Evolutionary conservation across 306 rosid genomes (phyloP).

Genomic region (Carpinus viminea): DNA sequence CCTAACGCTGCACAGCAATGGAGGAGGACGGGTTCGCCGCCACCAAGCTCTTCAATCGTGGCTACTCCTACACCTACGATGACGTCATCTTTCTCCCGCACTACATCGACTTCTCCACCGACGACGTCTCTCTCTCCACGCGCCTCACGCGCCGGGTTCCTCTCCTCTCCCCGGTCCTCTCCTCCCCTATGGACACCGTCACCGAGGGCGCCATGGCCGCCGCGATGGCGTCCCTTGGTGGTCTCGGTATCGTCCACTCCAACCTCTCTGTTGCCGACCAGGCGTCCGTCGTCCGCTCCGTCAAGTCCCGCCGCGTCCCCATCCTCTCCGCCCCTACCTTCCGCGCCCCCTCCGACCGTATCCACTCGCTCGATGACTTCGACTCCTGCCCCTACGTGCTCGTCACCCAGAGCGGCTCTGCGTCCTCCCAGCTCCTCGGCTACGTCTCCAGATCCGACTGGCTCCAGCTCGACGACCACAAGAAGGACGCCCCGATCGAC

Average conservation of each 20-base stretch:
- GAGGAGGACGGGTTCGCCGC: conserved; percentile 80
- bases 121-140: conserved; percentile 58
- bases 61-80: conserved; percentile 89
- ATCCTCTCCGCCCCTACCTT: conserved; percentile 60
- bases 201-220: conserved; percentile 77
- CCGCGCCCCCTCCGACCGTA: conserved; percentile 40
- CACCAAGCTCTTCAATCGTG: conserved; percentile 67
- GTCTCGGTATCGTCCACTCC: conserved; percentile 66
- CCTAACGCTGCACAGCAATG: conserved; percentile 3
- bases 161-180: conserved; percentile 66
- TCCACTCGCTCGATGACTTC: conserved; percentile 48
- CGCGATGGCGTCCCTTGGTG: conserved; percentile 82
- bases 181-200: conserved; percentile 98
- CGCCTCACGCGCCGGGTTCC: conserved; percentile 57
- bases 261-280: conserved; percentile 51
- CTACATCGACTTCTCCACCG: conserved; percentile 86
- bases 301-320: conserved; percentile 76
- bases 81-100: conserved; percentile 91
- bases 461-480: conserved; percentile 26
- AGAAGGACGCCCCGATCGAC: conserved; percentile 37
- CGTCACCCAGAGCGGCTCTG: conserved; percentile 58
- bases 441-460: conserved; percentile 56
- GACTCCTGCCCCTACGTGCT: conserved; percentile 47
- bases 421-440: conserved; percentile 52
- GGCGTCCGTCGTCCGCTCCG: conserved; percentile 56